Base-by-base conservation (phyloP, 352 stramenopile genomes). In the Phytophthora fragariaefolia region DNA sequence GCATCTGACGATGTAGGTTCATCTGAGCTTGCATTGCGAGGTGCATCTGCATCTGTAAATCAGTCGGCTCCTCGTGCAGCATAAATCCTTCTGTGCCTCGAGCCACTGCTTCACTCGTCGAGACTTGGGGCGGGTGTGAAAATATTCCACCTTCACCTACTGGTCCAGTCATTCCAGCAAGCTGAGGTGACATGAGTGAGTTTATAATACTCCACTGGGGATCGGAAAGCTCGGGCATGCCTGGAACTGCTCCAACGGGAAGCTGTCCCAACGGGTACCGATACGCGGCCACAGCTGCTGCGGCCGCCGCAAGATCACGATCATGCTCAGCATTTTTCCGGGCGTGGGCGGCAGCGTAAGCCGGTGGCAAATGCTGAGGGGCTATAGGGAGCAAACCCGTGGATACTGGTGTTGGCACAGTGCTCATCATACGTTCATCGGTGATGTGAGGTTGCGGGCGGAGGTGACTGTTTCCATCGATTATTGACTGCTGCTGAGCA, bases 1-100 rank as follows among this genome's bases (percentile, higher is more conserved):
- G 80, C 87, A 96, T 96, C 57, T 96, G 85, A 2, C 86, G 87
- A 58, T 96, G 87, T 36, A 96, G 63, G 46, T 92, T 93, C 88
- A 96, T 96, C 54, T 96, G 88, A 52, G 86, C 83, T 64, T 95
- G 87, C 86, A 96, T 95, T 18, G 85, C 85, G 66, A 93, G 62
- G 58, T 96, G 88, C 83, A 95, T 95, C 62, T 94, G 85, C 66
- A 93, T 62, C 40, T 93, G 87, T 27, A 94, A 58, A 53, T 94
- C 82, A 3, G 63, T 80, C 18, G 82, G 60, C 23, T 86, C 80
- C 24, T 89, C 79, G 5, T 91, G 70, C 26, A 93, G 67, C 63
- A 83, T 63, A 69, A 91, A 91, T 52, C 74, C 59, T 18, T 89
- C 79, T 15, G 60, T 40, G 47, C 23, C 60, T 36, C 57, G 66